These are phyloP conservation scores for Paxillus involutus DNA, from an alignment of 768 basidiomycete genomes.

Conservation along the genomic window DNA sequence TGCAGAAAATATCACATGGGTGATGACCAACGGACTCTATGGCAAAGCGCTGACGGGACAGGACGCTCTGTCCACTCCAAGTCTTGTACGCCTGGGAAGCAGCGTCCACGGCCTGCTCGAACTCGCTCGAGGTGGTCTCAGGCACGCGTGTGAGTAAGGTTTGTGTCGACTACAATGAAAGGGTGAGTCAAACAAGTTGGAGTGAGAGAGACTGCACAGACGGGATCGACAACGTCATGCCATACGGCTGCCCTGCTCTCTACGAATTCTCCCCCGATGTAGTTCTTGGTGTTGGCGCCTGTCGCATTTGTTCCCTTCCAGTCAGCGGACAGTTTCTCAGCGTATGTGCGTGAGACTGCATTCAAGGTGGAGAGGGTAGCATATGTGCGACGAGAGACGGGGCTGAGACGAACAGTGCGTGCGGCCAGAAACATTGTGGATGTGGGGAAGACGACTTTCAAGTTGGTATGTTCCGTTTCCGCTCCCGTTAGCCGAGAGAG, in stretches of 20 bases:
- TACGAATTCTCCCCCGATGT: conserved; percentile 86
- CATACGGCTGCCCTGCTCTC: conserved; percentile 78
- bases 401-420: conserved; percentile 16
- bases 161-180: conserved; percentile 72
- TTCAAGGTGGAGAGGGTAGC: conserved; percentile 53
- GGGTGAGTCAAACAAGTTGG: not conserved
- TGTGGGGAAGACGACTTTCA: not conserved
- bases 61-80: conserved; percentile 84
- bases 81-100: conserved; percentile 84
- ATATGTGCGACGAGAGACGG: conserved; percentile 33
- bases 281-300: conserved; percentile 90
- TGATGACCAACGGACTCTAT: conserved; percentile 65
- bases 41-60: conserved; percentile 85
- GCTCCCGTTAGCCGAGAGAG: not conserved
- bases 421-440: conserved; percentile 22
- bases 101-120: conserved; percentile 78
- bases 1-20: not conserved
- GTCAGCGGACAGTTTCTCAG: conserved; percentile 65
- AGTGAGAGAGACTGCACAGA: conserved; percentile 37
- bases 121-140: conserved; percentile 80
- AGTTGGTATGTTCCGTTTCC: too few species aligned
- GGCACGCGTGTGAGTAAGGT: conserved; percentile 87
- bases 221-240: conserved; percentile 90
- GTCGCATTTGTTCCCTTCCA: conserved; percentile 89
- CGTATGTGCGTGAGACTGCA: conserved; percentile 55